Evolutionary conservation across 2,329 filamentous ascomycete species (phyloP).

Genomic region (Waltergamsia citrina): DNA sequence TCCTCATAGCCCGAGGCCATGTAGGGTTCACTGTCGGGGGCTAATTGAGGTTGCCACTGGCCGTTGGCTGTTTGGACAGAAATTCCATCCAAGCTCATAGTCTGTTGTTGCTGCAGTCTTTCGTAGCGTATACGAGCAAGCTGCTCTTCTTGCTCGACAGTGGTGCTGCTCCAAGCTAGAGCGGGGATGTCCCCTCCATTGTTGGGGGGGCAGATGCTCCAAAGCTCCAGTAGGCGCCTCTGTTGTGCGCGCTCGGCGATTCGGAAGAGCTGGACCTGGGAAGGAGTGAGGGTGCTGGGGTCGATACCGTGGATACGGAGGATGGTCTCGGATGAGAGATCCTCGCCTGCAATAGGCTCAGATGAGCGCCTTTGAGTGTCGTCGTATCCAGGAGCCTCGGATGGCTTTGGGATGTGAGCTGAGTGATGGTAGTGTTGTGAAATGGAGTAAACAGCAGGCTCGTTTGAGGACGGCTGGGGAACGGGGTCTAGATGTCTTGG

Average conservation of each 20-base stretch:
- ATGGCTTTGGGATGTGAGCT: constrained; percentile 42
- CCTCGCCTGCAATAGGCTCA: constrained; percentile 37
- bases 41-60: constrained; percentile 34
- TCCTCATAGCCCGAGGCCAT: constrained; percentile 75
- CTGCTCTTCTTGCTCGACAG: constrained; percentile 46
- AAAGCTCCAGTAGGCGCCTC: constrained; percentile 69
- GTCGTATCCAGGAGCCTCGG: constrained; percentile 16
- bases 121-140: constrained; percentile 52
- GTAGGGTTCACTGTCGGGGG: constrained; percentile 62
- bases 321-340: constrained; percentile 44
- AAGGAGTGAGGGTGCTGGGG: constrained; percentile 56
- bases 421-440: constrained; percentile 82
- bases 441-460: constrained; percentile 59
- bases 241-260: constrained; percentile 65
- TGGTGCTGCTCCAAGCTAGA: constrained; percentile 42
- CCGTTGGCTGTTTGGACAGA: constrained; percentile 42
- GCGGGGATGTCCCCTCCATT: constrained; percentile 43
- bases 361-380: constrained; percentile 37
- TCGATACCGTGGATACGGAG: constrained; percentile 62
- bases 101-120: constrained; percentile 31
- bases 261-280: constrained; percentile 71
- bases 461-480: constrained; percentile 13
- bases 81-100: constrained; percentile 46
- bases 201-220: constrained; percentile 69
- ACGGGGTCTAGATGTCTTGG: constrained; percentile 12